These are phyloP conservation scores for Pseudocercospora vitis DNA, from an alignment of 2,329 filamentous ascomycete species.

Conservation along the genomic window DNA sequence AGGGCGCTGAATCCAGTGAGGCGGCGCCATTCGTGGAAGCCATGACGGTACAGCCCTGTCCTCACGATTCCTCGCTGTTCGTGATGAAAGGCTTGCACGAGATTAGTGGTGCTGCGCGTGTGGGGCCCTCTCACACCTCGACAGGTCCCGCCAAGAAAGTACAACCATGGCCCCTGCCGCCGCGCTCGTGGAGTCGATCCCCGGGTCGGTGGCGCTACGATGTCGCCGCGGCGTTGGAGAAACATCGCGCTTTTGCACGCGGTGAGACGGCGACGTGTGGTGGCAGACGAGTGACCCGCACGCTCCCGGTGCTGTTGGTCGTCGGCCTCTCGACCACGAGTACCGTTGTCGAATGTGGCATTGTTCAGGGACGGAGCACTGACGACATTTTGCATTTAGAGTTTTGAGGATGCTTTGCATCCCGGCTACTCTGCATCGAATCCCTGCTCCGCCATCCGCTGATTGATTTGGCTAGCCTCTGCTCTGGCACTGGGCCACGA, in stretches of 20 bases:
- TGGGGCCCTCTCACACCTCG: not conserved
- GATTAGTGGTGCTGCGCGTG: not conserved
- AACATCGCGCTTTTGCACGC: not conserved
- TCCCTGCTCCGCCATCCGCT: constrained; percentile 3
- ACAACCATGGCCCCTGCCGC: constrained; percentile 3
- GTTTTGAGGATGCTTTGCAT: not conserved
- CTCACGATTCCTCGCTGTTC: constrained; percentile 1
- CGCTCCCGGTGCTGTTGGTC: no score
- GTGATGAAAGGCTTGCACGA: constrained; percentile 9
- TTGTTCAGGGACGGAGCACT: not conserved
- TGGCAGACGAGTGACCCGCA: no score
- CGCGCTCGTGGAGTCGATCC: not conserved
- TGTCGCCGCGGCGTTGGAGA: not conserved
- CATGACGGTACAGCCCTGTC: constrained; percentile 24
- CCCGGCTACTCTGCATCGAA: not conserved
- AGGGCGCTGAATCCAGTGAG: constrained; percentile 44
- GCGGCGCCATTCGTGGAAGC: constrained; percentile 15
- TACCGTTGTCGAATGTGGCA: no score
- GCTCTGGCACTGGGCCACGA: no score
- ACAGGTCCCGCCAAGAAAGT: constrained; percentile 8
- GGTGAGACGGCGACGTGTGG: not conserved
- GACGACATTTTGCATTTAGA: not conserved
- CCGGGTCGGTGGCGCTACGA: not conserved
- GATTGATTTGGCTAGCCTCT: no score
- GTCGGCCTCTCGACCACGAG: not conserved